These are phyloP conservation scores for Mixia osmundae DNA, from an alignment of 1,284 basidiomycete species.

Conservation along the genomic window DNA sequence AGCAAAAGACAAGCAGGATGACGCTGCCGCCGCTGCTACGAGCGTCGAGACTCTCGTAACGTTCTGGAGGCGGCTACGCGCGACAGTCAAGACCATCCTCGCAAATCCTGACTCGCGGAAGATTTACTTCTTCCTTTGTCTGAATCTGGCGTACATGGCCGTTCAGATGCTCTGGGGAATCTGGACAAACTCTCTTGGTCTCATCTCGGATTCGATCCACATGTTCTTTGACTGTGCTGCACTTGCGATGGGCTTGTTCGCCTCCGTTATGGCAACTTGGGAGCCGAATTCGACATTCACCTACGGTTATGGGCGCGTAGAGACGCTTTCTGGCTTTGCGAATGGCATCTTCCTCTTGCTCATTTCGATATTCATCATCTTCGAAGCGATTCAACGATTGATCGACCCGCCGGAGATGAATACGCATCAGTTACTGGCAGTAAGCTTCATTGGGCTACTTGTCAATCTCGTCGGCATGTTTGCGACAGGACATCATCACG, in stretches of 20 bases:
- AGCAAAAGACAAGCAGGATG: slow-evolving; percentile 2
- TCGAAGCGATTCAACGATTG: slow-evolving; percentile 89
- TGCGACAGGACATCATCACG: slow-evolving; percentile 47
- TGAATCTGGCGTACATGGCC: slow-evolving; percentile 91
- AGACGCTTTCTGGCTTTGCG: slow-evolving; percentile 91
- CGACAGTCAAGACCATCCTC: slow-evolving; percentile 51
- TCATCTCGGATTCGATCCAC: slow-evolving; percentile 96
- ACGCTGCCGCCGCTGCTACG: too few species aligned
- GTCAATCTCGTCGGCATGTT: slow-evolving; percentile 99
- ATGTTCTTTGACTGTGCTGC: slow-evolving; percentile 99
- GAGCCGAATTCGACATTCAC: slow-evolving; percentile 81
- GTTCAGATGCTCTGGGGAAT: slow-evolving; percentile 48
- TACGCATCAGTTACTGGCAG: slow-evolving; percentile 70
- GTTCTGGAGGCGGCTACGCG: slow-evolving; percentile 14
- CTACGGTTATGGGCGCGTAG: slow-evolving; percentile 93
- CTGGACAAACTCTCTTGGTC: slow-evolving; percentile 87
- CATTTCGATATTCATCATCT: slow-evolving; percentile 93
- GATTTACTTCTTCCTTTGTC: slow-evolving; percentile 88
- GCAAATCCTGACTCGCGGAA: slow-evolving; percentile 74
- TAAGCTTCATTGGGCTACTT: slow-evolving; percentile 64
- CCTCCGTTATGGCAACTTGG: slow-evolving; percentile 96
- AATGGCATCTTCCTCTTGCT: slow-evolving; percentile 92
- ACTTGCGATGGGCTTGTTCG: slow-evolving; percentile 82
- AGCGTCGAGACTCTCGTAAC: slow-evolving; percentile 9
- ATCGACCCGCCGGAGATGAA: slow-evolving; percentile 96